Conservation (phyloP, 805 yeast genomes). For the Candida nanaspora region DNA sequence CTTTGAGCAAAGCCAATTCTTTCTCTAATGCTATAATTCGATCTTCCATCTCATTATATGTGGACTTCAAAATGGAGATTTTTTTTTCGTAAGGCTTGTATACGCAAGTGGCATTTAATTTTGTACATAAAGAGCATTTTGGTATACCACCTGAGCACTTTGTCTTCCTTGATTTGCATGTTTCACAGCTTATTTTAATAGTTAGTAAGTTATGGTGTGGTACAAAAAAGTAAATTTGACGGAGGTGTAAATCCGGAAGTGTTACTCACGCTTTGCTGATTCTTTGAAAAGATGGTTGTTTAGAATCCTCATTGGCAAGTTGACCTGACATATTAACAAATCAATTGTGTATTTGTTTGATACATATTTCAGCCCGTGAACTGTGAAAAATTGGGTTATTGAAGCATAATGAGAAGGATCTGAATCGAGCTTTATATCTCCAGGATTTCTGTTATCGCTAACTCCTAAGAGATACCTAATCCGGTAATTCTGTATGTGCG, state of each 20-base stretch:
- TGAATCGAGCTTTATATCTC: too few relatives aligned
- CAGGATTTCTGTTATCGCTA: too few relatives aligned
- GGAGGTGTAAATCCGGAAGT: background rate
- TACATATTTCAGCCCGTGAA: background rate
- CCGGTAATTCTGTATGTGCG: too few relatives aligned
- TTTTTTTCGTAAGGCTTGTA: slow-evolving; percentile 17
- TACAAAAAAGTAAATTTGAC: background rate
- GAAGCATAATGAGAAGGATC: too few relatives aligned
- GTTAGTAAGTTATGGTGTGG: background rate
- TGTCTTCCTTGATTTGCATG: slow-evolving; percentile 15
- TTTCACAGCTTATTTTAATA: slow-evolving; percentile 9
- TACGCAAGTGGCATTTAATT: slow-evolving; percentile 8
- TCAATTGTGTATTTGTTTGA: background rate
- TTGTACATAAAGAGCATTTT: slow-evolving; percentile 12
- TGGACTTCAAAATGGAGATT: slow-evolving; percentile 13
- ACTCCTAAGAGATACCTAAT: too few relatives aligned
- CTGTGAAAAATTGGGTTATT: too few relatives aligned
- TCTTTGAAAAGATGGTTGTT: background rate
- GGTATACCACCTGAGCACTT: slow-evolving; percentile 20
- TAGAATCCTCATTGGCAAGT: background rate
- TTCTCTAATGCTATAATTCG: slow-evolving; percentile 3
- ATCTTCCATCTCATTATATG: slow-evolving; percentile 13
- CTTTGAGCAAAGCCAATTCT: slow-evolving; percentile 5
- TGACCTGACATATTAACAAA: background rate
- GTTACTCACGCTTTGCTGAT: background rate